Evolutionary conservation across 2,329 filamentous ascomycete genomes (phyloP), one percentile per base, ranked within the genome.

Genomic region (Berkeleyomyces basicola): DNA sequence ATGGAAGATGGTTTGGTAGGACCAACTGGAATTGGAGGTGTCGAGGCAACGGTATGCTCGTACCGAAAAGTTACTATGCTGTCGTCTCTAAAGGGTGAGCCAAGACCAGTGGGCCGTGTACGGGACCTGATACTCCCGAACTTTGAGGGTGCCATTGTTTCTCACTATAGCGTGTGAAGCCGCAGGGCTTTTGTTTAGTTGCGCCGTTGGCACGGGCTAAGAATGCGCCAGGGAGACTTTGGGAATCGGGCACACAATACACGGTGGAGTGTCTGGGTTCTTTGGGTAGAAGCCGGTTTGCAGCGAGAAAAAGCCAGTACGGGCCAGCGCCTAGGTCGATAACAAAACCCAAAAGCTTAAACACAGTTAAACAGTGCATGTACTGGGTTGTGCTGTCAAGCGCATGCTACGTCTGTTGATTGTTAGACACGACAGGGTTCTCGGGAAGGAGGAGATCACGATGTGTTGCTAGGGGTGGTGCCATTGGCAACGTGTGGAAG

Each of bases 21-120:
- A 69, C 68, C 51, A 64, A 66, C 58, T 67, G 59, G 77, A 66
- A 83, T 80, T 43, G 82, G 82, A 64, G 79, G 79, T 70, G 80
- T 78, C 58, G 79, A 79, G 67, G 79, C 77, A 59, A 78, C 73
- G 43, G 80, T 82, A 71, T 84, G 78, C 69, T 85, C 82, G 73
- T 85, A 85, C 64, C 80, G 79, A 62, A 85, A 69, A 58, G 77
- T 77, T 64, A 84, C 75, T 67, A 84, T 70, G 66, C 71, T 73
- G 49, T 74, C 72, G 67, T 81, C 79, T 68, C 79, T 77, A 65
- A 76, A 74, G 68, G 80, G 76, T 33, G 74, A 63, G 71, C 67
- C 63, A 66, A 66, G 68, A 65, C 72, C 69, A 63, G 71, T 67
- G 23, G 76, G 70, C 65, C 72, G 63, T 59, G 63, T 39, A 46